Percentiles rank a stretch among this genome's conserved stretches.
Evolutionary conservation across 1,284 basidiomycete species (phyloP).

Genomic region (Ceratobasidium sp.): DNA sequence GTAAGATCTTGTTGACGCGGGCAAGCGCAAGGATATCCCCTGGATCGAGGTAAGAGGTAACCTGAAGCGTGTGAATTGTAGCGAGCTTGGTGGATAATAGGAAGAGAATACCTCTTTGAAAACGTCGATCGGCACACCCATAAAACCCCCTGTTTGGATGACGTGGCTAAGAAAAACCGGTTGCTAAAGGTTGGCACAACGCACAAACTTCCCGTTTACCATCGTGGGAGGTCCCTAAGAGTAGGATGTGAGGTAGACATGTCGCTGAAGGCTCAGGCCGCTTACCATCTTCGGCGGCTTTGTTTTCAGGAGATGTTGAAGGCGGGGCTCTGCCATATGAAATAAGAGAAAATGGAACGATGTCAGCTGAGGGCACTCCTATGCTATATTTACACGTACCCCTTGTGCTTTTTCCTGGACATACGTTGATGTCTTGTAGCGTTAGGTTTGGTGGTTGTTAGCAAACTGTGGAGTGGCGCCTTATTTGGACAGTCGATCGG

Average conservation of each 20-base stretch:
- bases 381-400: constrained; percentile 1
- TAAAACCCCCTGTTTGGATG: constrained; percentile 7
- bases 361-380: background rate
- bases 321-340: background rate
- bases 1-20: constrained; percentile 33
- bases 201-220: background rate
- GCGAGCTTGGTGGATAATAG: background rate
- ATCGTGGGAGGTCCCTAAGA: background rate
- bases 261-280: background rate
- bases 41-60: constrained; percentile 23
- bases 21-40: constrained; percentile 29
- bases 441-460: constrained; percentile 6
- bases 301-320: constrained; percentile 6
- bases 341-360: background rate
- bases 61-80: constrained; percentile 2
- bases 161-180: background rate
- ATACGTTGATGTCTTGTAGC: constrained; percentile 7
- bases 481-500: constrained; percentile 9
- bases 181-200: background rate
- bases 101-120: constrained; percentile 29
- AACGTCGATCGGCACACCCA: constrained; percentile 24
- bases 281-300: constrained; percentile 8
- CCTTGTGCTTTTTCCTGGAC: constrained; percentile 33
- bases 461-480: background rate
- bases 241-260: background rate